Evolutionary conservation across 2,329 filamentous ascomycete genomes (phyloP), one percentile per base, ranked within the genome.

Genomic region (Beauveria sp.): DNA sequence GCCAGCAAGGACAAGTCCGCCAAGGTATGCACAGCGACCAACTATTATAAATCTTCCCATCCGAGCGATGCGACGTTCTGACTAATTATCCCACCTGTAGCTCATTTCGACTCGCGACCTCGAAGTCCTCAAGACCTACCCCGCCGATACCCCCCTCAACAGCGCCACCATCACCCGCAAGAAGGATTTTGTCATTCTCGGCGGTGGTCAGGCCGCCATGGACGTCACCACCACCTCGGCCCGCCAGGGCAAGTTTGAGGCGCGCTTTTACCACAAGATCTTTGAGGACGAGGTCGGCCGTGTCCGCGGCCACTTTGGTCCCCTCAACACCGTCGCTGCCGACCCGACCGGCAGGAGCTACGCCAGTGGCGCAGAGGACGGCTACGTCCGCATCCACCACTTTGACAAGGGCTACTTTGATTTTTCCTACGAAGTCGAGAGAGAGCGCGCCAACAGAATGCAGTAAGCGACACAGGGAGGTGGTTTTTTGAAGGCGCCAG

Each of bases 351-450:
- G 94, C 71, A 92, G 89, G 73, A 87, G 91, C 70, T 99, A 99
- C 79, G 92, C 92, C 71, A 93, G 89, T 71, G 94, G 94, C 69
- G 93, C 92, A 78, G 94, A 99, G 80, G 94, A 99, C 77, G 94
- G 94, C 71, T 99, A 99, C 79, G 93, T 99, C 66, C 90, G 94
- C 72, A 88, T 97, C 68, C 94, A 99, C 79, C 91, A 96, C 78
- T 99, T 99, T 78, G 94, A 99, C 80, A 96, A 96, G 83, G 85
- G 89, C 64, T 99, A 97, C 83, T 97, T 94, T 76, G 94, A 99
- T 77, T 99, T 99, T 80, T 85, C 90, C 82, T 99, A 96, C 77
- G 94, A 99, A 83, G 94, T 97, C 64, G 94, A 99, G 86, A 84
- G 92, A 76, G 92, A 97, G 80, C 77, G 80, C 65, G 72, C 76